Conservation (phyloP, 306 rosid species). For the Sicyos edulis region DNA sequence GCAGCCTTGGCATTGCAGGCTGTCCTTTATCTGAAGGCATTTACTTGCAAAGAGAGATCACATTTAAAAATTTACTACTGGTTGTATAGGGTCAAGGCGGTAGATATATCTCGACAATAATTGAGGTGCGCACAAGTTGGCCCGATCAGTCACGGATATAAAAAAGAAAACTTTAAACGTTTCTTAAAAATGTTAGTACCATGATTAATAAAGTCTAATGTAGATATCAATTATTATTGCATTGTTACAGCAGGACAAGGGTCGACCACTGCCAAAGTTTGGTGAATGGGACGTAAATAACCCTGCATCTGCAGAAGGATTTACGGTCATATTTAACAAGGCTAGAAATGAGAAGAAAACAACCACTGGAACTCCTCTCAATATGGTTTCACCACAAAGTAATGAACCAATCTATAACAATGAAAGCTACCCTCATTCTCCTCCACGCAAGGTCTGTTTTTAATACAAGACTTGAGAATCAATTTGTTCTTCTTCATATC, state of each 20-base stretch:
- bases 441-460: constrained; percentile 34
- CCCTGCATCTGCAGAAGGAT: constrained; percentile 87
- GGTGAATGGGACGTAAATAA: constrained; percentile 53
- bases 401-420: constrained; percentile 27
- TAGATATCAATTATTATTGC: constrained; percentile 3
- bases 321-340: constrained; percentile 74
- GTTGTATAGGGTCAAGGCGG: too few species aligned
- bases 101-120: too few species aligned
- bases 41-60: not conserved
- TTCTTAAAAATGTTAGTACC: not conserved
- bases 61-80: not conserved
- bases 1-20: not conserved
- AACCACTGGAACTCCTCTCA: constrained; percentile 19
- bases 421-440: constrained; percentile 26
- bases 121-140: too few species aligned
- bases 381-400: constrained; percentile 31
- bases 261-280: constrained; percentile 40
- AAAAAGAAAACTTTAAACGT: too few species aligned
- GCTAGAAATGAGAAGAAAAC: constrained; percentile 87
- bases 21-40: not conserved
- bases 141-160: too few species aligned
- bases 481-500: constrained; percentile 17
- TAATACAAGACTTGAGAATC: not conserved
- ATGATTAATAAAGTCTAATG: not conserved
- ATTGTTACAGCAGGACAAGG: constrained; percentile 43